Evolutionary conservation across 2,329 filamentous ascomycete species (phyloP), one percentile per base, ranked within the genome.

Genomic region (Parastagonospora avenae): DNA sequence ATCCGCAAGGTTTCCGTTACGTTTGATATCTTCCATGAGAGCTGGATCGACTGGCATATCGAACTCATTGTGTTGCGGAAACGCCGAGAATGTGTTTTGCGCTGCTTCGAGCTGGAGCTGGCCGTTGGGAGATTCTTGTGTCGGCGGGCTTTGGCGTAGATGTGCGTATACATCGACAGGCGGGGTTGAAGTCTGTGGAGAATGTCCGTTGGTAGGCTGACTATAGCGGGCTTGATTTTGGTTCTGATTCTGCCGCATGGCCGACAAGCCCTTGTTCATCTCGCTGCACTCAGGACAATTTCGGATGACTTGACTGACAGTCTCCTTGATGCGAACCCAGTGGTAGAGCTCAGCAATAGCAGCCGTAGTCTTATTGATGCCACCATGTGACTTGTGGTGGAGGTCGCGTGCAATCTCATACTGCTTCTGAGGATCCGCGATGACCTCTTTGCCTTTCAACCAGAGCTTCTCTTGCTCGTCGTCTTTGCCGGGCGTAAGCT

Each of bases 281-380:
- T 96, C 91, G 75, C 93, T 96, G 78, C 93, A 97, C 70, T 96
- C 88, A 7, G 83, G 77, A 74, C 94, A 99, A 66, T 94, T 93
- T 64, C 90, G 88, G 74, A 97, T 96, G 63, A 96, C 92, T 71
- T 93, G 87, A 71, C 89, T 94, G 55, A 97, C 94, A 1, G 93
- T 97, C 76, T 97, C 92, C 74, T 97, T 99, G 78, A 97, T 97
- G 54, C 93, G 85, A 41, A 95, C 92, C 94, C 94, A 99, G 76
- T 97, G 94, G 71, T 93, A 97, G 68, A 88, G 89, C 70, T 97
- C 91, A 9, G 93, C 91, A 66, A 99, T 96, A 15, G 87, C 89
- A 15, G 93, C 92, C 1, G 93, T 97, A 0, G 93, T 97, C 79
- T 97, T 97, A 80, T 99, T 99, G 80, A 97, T 97, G 44, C 94